These are phyloP conservation scores for Puccinia polysora DNA, from an alignment of 1,284 basidiomycete species.

Conservation along the genomic window DNA sequence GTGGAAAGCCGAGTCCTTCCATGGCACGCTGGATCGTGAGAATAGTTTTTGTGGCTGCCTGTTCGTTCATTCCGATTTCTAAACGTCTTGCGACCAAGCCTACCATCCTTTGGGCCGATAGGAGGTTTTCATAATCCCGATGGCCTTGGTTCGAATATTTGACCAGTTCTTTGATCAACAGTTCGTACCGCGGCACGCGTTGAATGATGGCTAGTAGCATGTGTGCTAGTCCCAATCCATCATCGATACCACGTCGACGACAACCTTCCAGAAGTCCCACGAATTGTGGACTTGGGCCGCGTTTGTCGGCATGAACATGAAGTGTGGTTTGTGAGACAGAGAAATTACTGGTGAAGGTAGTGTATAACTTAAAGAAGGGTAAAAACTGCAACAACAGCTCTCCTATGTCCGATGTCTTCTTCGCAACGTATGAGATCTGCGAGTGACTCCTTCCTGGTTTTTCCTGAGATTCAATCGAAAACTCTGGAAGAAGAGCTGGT, in stretches of 20 bases:
- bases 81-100: conserved; percentile 75
- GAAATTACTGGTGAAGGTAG: conserved; percentile 72
- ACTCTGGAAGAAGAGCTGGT: background rate
- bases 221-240: conserved; percentile 67
- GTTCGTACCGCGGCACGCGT: conserved; percentile 74
- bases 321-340: conserved; percentile 63
- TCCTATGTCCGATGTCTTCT: conserved; percentile 46
- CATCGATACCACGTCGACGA: conserved; percentile 66
- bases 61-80: conserved; percentile 69
- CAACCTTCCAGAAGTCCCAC: conserved; percentile 53
- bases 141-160: conserved; percentile 62
- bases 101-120: conserved; percentile 63
- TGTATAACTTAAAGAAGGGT: conserved; percentile 71
- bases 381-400: conserved; percentile 64
- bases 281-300: conserved; percentile 60
- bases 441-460: background rate
- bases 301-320: conserved; percentile 55
- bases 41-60: conserved; percentile 67
- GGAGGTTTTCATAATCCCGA: conserved; percentile 62
- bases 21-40: conserved; percentile 72
- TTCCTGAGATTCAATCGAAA: background rate
- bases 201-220: conserved; percentile 83
- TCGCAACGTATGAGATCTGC: background rate
- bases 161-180: conserved; percentile 71
- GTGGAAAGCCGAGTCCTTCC: conserved; percentile 66